A percentile compares a stretch with the other conserved stretches of the same genome.
Conservation (phyloP, 2,329 filamentous ascomycete genomes). For the Ustilaginoidea virens region DNA sequence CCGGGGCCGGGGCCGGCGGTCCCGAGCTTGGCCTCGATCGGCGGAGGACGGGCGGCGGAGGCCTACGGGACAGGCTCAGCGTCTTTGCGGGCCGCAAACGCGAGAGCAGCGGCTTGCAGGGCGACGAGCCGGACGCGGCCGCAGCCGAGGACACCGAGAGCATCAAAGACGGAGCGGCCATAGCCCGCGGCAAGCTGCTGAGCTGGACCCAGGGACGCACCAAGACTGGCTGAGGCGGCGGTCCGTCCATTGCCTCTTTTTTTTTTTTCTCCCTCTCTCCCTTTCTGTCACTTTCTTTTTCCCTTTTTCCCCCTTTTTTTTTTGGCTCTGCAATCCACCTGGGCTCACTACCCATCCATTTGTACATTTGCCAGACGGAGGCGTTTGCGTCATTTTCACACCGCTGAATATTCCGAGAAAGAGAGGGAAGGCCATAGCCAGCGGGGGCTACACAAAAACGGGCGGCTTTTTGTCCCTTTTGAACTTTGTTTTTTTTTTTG, state of each 20-base stretch:
- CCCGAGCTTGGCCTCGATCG: constrained; percentile 10
- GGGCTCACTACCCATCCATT: too few relatives aligned
- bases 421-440: too few relatives aligned
- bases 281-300: constrained; percentile 1
- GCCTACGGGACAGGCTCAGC: constrained; percentile 20
- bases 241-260: background rate
- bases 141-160: constrained; percentile 10
- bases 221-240: constrained; percentile 7
- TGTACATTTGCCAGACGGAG: too few relatives aligned
- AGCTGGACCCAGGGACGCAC: constrained; percentile 7
- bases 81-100: constrained; percentile 16
- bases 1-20: constrained; percentile 18
- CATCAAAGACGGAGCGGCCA: constrained; percentile 4
- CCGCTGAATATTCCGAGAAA: too few relatives aligned
- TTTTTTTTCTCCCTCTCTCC: background rate
- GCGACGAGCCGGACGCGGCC: constrained; percentile 6
- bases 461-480: too few relatives aligned
- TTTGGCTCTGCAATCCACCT: too few relatives aligned
- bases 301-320: too few relatives aligned
- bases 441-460: too few relatives aligned
- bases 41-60: constrained; percentile 14
- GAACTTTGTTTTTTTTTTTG: too few relatives aligned
- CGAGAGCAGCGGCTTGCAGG: constrained; percentile 8
- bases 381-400: too few relatives aligned
- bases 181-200: constrained; percentile 3